A percentile compares a stretch with the other conserved stretches of the same genome.
Evolutionary conservation across 106 monocot species (phyloP).

Genomic region (Cymbidium sinense): DNA sequence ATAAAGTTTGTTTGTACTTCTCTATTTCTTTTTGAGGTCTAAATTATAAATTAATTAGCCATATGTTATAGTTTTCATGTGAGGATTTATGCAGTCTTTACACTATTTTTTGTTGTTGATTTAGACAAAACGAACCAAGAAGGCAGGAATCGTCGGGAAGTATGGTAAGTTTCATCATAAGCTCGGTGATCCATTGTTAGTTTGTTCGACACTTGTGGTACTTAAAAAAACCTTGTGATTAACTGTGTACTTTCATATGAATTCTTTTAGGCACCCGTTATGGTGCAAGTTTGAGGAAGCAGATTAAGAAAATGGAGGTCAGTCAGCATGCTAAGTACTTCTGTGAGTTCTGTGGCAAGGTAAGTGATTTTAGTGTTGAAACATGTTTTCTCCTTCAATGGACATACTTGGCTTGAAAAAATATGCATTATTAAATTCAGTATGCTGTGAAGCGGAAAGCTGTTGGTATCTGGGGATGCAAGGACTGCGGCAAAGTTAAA

Average conservation of each 20-base stretch:
- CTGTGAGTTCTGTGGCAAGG: constrained; percentile 72
- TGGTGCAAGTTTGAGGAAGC: constrained; percentile 71
- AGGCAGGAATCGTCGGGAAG: constrained; percentile 70
- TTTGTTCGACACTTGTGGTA: background rate
- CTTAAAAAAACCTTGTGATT: background rate
- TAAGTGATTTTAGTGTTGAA: background rate
- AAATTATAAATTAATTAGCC: background rate
- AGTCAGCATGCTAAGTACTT: constrained; percentile 66
- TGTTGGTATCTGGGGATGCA: constrained; percentile 27
- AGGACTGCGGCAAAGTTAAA: constrained; percentile 53
- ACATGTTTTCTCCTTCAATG: background rate
- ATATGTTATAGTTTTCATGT: background rate
- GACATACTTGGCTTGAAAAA: background rate
- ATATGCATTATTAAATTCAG: background rate
- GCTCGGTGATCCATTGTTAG: background rate
- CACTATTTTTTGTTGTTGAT: background rate
- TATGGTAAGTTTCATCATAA: constrained; percentile 33
- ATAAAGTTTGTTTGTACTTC: too few species aligned
- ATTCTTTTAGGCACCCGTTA: constrained; percentile 42
- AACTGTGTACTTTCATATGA: background rate
- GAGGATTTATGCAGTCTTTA: background rate
- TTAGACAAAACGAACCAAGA: constrained; percentile 64
- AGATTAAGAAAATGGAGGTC: constrained; percentile 72
- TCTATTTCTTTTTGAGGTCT: background rate
- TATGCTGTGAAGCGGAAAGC: constrained; percentile 25